Base-by-base conservation (phyloP, 2,329 filamentous ascomycete genomes). In the Ophiosphaerella narmari region DNA sequence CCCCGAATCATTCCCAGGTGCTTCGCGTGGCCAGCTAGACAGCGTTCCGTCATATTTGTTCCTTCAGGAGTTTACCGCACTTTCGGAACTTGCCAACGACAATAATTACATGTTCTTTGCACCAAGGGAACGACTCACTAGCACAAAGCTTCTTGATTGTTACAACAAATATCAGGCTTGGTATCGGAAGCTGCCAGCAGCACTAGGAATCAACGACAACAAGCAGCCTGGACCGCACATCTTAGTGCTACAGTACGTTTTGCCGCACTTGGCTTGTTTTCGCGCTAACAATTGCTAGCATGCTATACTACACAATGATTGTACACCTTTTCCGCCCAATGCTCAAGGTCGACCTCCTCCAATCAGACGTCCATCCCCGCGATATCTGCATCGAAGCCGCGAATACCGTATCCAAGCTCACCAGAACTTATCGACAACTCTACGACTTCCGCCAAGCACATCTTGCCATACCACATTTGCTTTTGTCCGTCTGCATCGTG, bases 11-110 rank as follows among this genome's bases (percentile, higher is more conserved):
- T 55, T 52, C 16, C 39, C 52, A 21, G 51, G 50, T 4, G 35
- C 54, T 11, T 46, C 45, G 14, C 56, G 50, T n/a, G 34, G 55
- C n/a, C 34, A 50, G 13, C 40, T 43, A 13, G 58, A 55, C 21
- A 36, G 46, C 14, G 61, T 67, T 11, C 70, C 67, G 2, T 69
- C 58, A 35, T 65, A 65, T 40, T 59, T 67, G 54, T 76, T 77
- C 55, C 63, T 75, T 11, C 72, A 77, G 24, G 69, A 86, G 57
- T 86, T 90, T 59, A 88, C 86, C 63, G 84, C 87, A 62, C 79
- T 91, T 43, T 89, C 86, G 54, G 87, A 90, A 71, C 81, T 91
- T 1, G 84, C 90, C 1, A 88, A 89, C 66, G 82, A 88, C 59
- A 87, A 86, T 26, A 77, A 89, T 16, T 87, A 87, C 64, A 81